A percentile compares a stretch with the other conserved stretches of the same genome.
phyloP scores from a whole-genome alignment of 768 basidiomycete genomes.

The Pisolithus sp. region DNA sequence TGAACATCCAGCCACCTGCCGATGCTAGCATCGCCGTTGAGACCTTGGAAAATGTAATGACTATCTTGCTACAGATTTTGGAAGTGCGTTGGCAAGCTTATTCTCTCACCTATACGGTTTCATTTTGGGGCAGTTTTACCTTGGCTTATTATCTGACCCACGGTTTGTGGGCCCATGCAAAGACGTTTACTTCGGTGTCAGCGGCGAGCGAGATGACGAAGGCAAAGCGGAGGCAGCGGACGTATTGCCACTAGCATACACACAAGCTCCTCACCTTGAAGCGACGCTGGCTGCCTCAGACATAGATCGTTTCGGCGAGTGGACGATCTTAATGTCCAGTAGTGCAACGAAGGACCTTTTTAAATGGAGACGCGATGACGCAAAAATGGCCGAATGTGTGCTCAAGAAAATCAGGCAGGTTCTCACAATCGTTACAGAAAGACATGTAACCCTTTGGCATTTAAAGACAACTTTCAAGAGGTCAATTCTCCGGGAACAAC shows the following conservation, averaged over 20 bases:
- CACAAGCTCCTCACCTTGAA: background rate
- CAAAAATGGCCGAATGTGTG: background rate
- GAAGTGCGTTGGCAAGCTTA: conserved; percentile 10
- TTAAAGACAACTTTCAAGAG: conserved; percentile 49
- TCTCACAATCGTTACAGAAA: background rate
- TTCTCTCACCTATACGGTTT: background rate
- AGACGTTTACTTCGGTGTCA: background rate
- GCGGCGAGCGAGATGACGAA: too few species aligned
- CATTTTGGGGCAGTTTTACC: conserved; percentile 6
- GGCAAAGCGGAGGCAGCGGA: background rate
- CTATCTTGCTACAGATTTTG: conserved; percentile 16
- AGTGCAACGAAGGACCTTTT: background rate
- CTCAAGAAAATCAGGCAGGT: background rate
- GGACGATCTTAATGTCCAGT: background rate
- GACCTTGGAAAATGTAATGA: conserved; percentile 11
- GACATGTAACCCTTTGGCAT: background rate
- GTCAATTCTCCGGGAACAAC: conserved; percentile 57
- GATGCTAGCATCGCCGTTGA: conserved; percentile 9
- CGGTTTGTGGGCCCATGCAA: background rate
- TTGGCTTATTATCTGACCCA: conserved; percentile 5
- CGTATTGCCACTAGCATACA: background rate
- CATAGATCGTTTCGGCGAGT: background rate
- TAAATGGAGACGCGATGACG: background rate
- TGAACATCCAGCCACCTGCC: conserved; percentile 19
- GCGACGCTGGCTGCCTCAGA: background rate